phyloP scores from a whole-genome alignment of 257 asterid genomes.

The Euphrasia confusa region DNA sequence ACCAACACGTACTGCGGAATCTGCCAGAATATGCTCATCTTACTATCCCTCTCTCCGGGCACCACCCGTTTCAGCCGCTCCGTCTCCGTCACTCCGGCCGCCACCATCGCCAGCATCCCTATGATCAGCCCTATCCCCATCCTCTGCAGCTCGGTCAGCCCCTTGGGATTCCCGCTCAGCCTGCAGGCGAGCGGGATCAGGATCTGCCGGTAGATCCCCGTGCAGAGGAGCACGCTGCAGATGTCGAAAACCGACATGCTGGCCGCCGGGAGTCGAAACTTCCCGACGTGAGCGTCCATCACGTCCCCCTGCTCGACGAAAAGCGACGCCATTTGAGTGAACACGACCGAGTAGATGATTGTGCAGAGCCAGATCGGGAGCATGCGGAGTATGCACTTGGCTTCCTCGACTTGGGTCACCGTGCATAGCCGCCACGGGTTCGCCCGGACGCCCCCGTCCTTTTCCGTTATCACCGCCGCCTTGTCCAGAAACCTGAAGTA shows the following conservation, averaged over 20 bases:
- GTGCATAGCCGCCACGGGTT: constrained; percentile 69
- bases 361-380: constrained; percentile 78
- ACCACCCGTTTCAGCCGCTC: constrained; percentile 36
- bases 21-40: constrained; percentile 63
- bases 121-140: constrained; percentile 78
- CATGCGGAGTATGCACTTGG: constrained; percentile 67
- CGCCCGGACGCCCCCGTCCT: constrained; percentile 28
- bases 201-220: constrained; percentile 46
- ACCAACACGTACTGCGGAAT: constrained; percentile 64
- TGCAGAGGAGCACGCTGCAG: constrained; percentile 59
- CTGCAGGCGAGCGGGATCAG: constrained; percentile 45
- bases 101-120: constrained; percentile 62
- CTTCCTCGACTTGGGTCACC: constrained; percentile 76
- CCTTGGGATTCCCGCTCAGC: constrained; percentile 46
- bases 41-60: constrained; percentile 33
- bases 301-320: constrained; percentile 77
- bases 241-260: constrained; percentile 81
- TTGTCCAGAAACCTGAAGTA: constrained; percentile 52
- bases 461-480: constrained; percentile 45
- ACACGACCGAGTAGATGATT: constrained; percentile 63
- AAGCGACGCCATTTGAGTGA: constrained; percentile 83
- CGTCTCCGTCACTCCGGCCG: constrained; percentile 53
- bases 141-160: constrained; percentile 71
- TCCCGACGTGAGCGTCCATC: constrained; percentile 43
- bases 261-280: constrained; percentile 65